These are phyloP conservation scores for Lumnitzera racemosa DNA, from an alignment of 345 rosid genomes.

Conservation along the genomic window DNA sequence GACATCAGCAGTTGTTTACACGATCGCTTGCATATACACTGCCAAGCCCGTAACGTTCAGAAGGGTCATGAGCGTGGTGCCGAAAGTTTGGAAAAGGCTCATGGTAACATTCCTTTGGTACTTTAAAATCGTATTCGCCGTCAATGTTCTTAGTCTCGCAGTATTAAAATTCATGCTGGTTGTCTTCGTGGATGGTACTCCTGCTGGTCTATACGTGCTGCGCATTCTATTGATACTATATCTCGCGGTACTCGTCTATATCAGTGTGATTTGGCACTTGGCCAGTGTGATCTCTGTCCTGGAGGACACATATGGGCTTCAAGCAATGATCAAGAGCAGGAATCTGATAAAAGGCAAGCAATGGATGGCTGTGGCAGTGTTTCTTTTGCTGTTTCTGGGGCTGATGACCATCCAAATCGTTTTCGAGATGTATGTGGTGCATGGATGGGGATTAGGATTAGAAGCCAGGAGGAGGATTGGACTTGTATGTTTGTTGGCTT, in stretches of 20 bases:
- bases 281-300: slow-evolving; percentile 48
- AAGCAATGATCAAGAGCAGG: slow-evolving; percentile 41
- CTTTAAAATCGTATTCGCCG: slow-evolving; percentile 17
- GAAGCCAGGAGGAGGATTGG: slow-evolving; percentile 20
- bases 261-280: slow-evolving; percentile 39
- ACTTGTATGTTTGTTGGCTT: slow-evolving; percentile 21
- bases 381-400: slow-evolving; percentile 16
- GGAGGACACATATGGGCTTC: slow-evolving; percentile 36
- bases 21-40: slow-evolving; percentile 41
- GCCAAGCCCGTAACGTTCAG: slow-evolving; percentile 20
- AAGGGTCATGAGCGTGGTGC: slow-evolving; percentile 38
- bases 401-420: not conserved
- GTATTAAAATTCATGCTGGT: slow-evolving; percentile 3
- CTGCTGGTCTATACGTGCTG: not conserved
- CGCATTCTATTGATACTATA: slow-evolving; percentile 1
- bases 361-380: slow-evolving; percentile 15
- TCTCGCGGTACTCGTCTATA: slow-evolving; percentile 25
- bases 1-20: slow-evolving; percentile 41
- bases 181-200: not conserved
- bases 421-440: slow-evolving; percentile 22
- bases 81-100: slow-evolving; percentile 48
- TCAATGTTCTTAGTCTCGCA: slow-evolving; percentile 12
- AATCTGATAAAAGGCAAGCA: slow-evolving; percentile 35
- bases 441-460: slow-evolving; percentile 2
- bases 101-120: slow-evolving; percentile 34